phyloP scores from a whole-genome alignment of 163 green algal species.

The Chlorella variabilis region DNA sequence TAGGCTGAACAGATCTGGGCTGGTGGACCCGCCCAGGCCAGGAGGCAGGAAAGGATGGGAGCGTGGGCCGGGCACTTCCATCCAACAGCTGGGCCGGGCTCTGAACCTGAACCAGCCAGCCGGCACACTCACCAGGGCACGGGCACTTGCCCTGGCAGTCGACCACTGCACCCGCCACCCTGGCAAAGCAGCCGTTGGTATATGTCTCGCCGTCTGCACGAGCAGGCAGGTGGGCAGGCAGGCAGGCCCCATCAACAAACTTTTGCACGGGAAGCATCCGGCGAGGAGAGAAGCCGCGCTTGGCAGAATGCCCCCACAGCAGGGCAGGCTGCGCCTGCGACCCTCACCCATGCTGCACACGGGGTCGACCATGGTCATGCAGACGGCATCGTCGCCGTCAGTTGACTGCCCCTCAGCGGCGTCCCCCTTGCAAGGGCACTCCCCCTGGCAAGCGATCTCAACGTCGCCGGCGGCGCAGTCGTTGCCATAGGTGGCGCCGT shows the following conservation, averaged over 20 bases:
- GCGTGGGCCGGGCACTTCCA: too few species aligned
- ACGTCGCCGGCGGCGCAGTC: not conserved
- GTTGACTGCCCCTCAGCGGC: not conserved
- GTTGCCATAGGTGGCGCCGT: not conserved
- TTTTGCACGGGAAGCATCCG: too few species aligned
- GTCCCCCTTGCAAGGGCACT: not conserved
- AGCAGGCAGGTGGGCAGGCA: not conserved
- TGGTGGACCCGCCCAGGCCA: too few species aligned
- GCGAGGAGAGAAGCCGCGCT: too few species aligned
- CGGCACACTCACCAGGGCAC: conserved; percentile 13
- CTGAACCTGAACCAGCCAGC: too few species aligned
- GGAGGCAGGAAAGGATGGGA: too few species aligned
- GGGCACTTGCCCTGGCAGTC: conserved; percentile 13
- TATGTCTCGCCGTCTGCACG: not conserved
- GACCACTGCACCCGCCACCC: not conserved
- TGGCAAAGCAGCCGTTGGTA: not conserved
- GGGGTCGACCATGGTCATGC: not conserved
- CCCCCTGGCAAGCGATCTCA: not conserved
- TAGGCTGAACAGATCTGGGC: too few species aligned
- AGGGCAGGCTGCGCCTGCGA: too few species aligned
- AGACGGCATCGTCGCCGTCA: not conserved
- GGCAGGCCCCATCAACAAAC: too few species aligned
- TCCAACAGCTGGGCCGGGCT: too few species aligned
- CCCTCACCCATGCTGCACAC: not conserved
- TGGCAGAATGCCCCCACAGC: too few species aligned